Base-by-base conservation (phyloP, 148 eudicot species). In the Rhododendron ferrugineum region DNA sequence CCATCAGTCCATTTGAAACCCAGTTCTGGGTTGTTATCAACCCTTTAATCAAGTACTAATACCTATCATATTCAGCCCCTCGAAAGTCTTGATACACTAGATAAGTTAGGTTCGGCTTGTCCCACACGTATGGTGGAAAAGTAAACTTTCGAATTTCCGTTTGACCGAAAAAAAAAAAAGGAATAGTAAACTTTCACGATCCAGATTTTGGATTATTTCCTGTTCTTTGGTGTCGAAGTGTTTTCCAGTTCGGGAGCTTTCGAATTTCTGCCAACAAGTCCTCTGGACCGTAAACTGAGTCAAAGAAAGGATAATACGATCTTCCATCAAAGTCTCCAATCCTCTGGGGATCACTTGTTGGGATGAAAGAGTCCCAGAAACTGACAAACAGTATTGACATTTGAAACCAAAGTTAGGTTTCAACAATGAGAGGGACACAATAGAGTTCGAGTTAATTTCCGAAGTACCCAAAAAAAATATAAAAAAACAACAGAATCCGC, bases 81-180 rank as follows among this genome's bases (percentile, higher is more conserved):
- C 44, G 75, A 64, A 82, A 82, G 76, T 82, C 84, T 66, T 26
- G n/a, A 28, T 42, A 64, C 1, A 58, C 34, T 64, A n/a, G 46
- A 11, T 82, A 15, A 34, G 58, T 58, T 82, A 82, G 84, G 84
- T 82, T 82, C 58, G 58, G 77, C 84, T 82, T 56, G 75, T 26
- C 84, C 16, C 3, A 18, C 26, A 6, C 18, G 6, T 11, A 74
- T 74, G 47, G 23, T 18, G 42, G 7, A 37, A 16, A 1, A 37
- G 47, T 16, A 37, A 16, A 37, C 18, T 7, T 15, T 5, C 34
- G n/a, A 36, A 36, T 36, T 36, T 36, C 36, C 36, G 36, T 36
- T 36, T 36, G 36, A 36, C 3, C 2, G 36, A 2, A 36, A 36
- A 36, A 36, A 36, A 36, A 36, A 36, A 36, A 36, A 36, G 42